Percentiles rank a stretch among this genome's conserved stretches.
These are phyloP conservation scores for Sarocladium brachiariae DNA, from an alignment of 2,329 filamentous ascomycete genomes.

Conservation along the genomic window DNA sequence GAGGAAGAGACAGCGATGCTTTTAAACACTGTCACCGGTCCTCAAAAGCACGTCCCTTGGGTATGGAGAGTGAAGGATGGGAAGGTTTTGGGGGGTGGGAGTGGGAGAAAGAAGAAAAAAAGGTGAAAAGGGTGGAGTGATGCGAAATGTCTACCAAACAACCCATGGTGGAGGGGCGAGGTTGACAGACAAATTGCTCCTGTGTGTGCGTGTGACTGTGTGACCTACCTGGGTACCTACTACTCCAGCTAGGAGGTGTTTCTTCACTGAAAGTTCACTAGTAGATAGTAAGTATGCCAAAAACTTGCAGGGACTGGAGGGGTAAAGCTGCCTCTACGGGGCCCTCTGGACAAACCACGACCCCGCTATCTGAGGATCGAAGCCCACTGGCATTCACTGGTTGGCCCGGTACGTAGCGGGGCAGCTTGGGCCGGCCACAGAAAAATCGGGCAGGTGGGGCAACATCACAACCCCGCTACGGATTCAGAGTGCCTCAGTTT, in stretches of 20 bases:
- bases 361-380: background rate
- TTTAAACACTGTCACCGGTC: slow-evolving; percentile 9
- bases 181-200: slow-evolving; percentile 1
- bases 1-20: slow-evolving; percentile 9
- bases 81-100: slow-evolving; percentile 7
- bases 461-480: slow-evolving; percentile 7
- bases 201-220: too few relatives aligned
- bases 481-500: slow-evolving; percentile 1
- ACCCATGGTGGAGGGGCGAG: background rate
- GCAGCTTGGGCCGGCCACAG: background rate
- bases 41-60: slow-evolving; percentile 10
- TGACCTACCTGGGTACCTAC: too few relatives aligned
- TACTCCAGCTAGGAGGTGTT: too few relatives aligned
- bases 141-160: too few relatives aligned
- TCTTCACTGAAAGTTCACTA: too few relatives aligned
- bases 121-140: background rate
- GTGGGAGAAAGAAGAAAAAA: slow-evolving; percentile 9
- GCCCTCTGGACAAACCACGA: background rate
- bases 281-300: background rate
- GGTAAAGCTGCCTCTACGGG: background rate
- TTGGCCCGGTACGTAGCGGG: slow-evolving; percentile 5
- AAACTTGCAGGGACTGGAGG: background rate
- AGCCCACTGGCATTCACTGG: background rate
- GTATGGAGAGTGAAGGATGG: background rate
- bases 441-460: slow-evolving; percentile 10